These are phyloP conservation scores for Lasiosphaeria hispida DNA, from an alignment of 495 filamentous ascomycete genomes.

Conservation along the genomic window DNA sequence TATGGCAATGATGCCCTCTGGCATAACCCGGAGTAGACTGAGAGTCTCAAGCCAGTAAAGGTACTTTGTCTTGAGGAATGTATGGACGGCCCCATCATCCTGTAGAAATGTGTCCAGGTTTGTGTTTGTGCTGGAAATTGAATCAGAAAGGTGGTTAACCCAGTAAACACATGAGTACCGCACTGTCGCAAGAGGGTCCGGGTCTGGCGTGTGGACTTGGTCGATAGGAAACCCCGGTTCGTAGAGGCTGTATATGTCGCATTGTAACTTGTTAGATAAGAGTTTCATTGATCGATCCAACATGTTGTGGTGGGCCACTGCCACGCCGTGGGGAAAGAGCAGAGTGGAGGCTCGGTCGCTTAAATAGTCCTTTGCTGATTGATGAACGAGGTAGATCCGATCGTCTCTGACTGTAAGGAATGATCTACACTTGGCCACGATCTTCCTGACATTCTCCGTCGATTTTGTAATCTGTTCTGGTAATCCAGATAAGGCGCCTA, in stretches of 20 bases:
- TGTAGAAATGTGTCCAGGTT: neutral
- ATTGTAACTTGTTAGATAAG: neutral
- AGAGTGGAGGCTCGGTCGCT: too few relatives aligned
- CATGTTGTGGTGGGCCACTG: too few relatives aligned
- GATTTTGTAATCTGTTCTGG: too few relatives aligned
- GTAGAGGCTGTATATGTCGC: neutral
- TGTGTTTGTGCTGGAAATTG: neutral
- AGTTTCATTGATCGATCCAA: too few relatives aligned
- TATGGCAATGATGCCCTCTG: slow-evolving; percentile 8
- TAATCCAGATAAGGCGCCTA: neutral
- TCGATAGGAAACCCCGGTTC: neutral
- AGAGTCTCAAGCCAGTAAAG: slow-evolving; percentile 26
- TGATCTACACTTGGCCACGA: too few relatives aligned
- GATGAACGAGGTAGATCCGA: too few relatives aligned
- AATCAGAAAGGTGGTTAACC: neutral
- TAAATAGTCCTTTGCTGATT: too few relatives aligned
- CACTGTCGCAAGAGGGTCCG: neutral
- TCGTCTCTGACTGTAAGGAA: too few relatives aligned
- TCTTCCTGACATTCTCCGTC: too few relatives aligned
- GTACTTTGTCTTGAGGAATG: neutral
- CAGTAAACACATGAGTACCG: neutral
- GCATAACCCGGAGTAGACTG: neutral
- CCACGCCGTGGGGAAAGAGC: too few relatives aligned
- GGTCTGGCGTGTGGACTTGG: neutral
- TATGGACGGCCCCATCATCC: neutral